Base-by-base conservation (phyloP, 2,329 filamentous ascomycete species). In the Rutstroemia sp. region DNA sequence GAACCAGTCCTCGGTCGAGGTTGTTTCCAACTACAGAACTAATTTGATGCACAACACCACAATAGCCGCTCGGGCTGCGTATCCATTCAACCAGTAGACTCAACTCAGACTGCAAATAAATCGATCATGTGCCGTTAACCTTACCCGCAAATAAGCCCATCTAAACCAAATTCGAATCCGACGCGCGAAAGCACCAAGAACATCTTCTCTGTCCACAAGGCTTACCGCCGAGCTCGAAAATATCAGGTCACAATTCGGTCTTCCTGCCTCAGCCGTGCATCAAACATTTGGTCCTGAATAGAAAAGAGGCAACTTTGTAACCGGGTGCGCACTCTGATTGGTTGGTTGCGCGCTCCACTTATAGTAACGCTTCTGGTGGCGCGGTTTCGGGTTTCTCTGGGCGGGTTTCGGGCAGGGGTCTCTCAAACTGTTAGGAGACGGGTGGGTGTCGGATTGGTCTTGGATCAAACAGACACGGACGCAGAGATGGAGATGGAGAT, bases 321-420 rank as follows among this genome's bases (percentile, higher is more conserved):
- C 27, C 27, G 27, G 27, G 7, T 3, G 9, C 3, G 8, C 3
- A 30, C 8, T 30, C 27, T 30, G 27, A 30, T 30, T 30, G 27
- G 27, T 30, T 10, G 3, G 7, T 8, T 8, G 27, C 27, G 8
- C 27, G 27, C 27, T 30, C 27, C 27, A 30, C 27, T 30, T 30
- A 30, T 12, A 9, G 27, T 41, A 41, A n/a, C 17, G 7, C 38
- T 34, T 27, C 27, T 8, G 16, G 21, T 21, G 21, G 27, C 47
- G 38, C 8, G 6, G 51, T 54, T 54, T 54, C 51, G 19, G 8
- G 37, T 23, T 25, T 38, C 39, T 52, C 50, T 52, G 38, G 50
- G 50, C 50, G 30, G 25, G 51, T 54, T 54, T 54, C 51, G 51
- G 17, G 39, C 42, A 21, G 21, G 45, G 47, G 16, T 50, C 7